phyloP scores from a whole-genome alignment of 148 eudicot species.

The Salicornia ramosissima region DNA sequence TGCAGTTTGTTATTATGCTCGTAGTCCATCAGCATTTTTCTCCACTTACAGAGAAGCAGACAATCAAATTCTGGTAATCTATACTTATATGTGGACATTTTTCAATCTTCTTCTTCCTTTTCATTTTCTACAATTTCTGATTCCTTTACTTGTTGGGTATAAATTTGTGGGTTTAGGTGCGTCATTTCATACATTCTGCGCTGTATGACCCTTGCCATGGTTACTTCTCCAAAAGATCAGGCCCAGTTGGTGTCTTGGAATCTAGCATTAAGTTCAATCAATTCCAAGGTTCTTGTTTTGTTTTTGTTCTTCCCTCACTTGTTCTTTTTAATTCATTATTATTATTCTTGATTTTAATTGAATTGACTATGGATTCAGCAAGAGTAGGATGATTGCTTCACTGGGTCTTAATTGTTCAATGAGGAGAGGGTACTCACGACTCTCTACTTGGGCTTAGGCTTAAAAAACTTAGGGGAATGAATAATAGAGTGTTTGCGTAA shows the following conservation, averaged over 20 bases:
- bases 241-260: slow-evolving; percentile 83
- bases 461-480: no score
- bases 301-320: background rate
- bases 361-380: no score
- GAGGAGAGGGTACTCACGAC: no score
- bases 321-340: background rate
- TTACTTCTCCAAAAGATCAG: slow-evolving; percentile 75
- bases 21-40: slow-evolving; percentile 26
- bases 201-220: slow-evolving; percentile 72
- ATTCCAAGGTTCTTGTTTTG: slow-evolving; percentile 49
- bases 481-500: no score
- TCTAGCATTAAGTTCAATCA: slow-evolving; percentile 67
- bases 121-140: background rate
- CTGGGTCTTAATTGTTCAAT: no score
- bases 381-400: no score
- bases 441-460: no score
- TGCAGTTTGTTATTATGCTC: slow-evolving; percentile 2
- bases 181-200: slow-evolving; percentile 86
- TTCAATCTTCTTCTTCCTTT: background rate
- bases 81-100: background rate
- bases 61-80: slow-evolving; percentile 46
- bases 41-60: slow-evolving; percentile 48
- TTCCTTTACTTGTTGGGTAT: no score
- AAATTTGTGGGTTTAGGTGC: slow-evolving; percentile 39
- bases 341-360: no score